Evolutionary conservation across 169 alveolate genomes (phyloP), one percentile per base, ranked within the genome.

Genomic region (Eimeria sp.): DNA sequence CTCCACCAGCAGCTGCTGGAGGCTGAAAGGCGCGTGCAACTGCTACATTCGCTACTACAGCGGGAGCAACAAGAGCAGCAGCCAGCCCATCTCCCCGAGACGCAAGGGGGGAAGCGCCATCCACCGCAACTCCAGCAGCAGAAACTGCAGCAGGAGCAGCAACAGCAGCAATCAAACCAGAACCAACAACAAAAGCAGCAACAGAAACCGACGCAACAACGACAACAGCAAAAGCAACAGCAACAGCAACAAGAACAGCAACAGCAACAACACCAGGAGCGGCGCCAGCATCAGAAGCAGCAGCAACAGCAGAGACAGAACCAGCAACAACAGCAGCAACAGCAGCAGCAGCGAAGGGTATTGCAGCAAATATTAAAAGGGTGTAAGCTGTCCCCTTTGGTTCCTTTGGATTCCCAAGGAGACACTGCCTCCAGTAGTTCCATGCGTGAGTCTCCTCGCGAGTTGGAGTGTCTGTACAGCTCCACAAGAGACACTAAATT

Each of bases 271-370:
- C 88, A 13, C 20, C 45, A 34, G 40, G 40, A 34, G 40, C 61
- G 11, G 27, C n/a, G 11, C 88, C 43, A 22, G 14, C 63, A 16
- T 65, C 43, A 51, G 25, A 45, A 65, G 63, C 65, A 45, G 57
- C 89, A 22, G 67, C 61, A 78, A 22, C 89, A 49, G 47, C 73
- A 30, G 72, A 51, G 57, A 7, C 90, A 54, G 90, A 51, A 82
- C 22, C 90, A 82, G 90, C 73, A n/a, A 58, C 75, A 49, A 7
- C 72, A 47, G 72, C 90, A 82, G 73, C 72, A 51, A 58, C 73
- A 82, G 65, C 72, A 51, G 49, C 90, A 27, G 73, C 34, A 27
- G 13, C 73, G 25, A 5, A 47, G n/a, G 75, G 18, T 7, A 13
- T 47, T 54, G 89, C 63, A 30, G 51, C 73, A 27, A 40, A 54